These are phyloP conservation scores for Antarctomyces pellizariae DNA, from an alignment of 495 filamentous ascomycete genomes.

Conservation along the genomic window DNA sequence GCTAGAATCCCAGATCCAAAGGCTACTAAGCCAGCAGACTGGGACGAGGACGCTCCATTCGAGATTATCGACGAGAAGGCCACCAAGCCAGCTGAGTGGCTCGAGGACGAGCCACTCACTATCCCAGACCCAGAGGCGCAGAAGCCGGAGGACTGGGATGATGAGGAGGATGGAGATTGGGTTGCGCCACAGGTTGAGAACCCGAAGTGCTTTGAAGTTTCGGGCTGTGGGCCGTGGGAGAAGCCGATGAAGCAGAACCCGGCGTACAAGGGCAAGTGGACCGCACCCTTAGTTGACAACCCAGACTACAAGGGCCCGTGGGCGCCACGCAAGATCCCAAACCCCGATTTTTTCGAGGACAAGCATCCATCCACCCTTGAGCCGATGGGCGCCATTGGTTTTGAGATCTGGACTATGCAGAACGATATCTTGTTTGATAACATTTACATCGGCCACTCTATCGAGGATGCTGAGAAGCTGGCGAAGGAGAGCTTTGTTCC, in stretches of 20 bases:
- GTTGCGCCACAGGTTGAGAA: constrained; percentile 79
- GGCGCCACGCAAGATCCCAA: constrained; percentile 87
- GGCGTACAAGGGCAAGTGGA: constrained; percentile 98
- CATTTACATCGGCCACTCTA: constrained; percentile 98
- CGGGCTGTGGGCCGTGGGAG: constrained; percentile 87
- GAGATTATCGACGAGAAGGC: constrained; percentile 91
- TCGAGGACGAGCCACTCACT: constrained; percentile 68
- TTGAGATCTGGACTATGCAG: constrained; percentile 99
- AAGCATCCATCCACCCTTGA: constrained; percentile 92
- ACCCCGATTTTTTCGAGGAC: constrained; percentile 95
- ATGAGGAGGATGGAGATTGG: constrained; percentile 99
- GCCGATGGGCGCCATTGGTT: constrained; percentile 94
- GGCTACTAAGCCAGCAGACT: constrained; percentile 90
- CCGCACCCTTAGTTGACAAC: constrained; percentile 85
- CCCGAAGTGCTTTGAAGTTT: constrained; percentile 82
- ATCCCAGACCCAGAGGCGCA: constrained; percentile 88
- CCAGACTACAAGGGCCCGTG: constrained; percentile 94
- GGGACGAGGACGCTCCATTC: constrained; percentile 95
- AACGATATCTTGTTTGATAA: constrained; percentile 98
- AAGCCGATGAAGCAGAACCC: constrained; percentile 90
- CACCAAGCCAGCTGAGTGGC: constrained; percentile 82
- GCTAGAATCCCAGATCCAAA: constrained; percentile 75
- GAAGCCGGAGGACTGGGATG: constrained; percentile 99
- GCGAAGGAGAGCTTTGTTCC: constrained; percentile 80
- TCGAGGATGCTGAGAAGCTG: constrained; percentile 78